Conservation (phyloP, 2,329 filamentous ascomycete genomes). For the Xylariales sp. region DNA sequence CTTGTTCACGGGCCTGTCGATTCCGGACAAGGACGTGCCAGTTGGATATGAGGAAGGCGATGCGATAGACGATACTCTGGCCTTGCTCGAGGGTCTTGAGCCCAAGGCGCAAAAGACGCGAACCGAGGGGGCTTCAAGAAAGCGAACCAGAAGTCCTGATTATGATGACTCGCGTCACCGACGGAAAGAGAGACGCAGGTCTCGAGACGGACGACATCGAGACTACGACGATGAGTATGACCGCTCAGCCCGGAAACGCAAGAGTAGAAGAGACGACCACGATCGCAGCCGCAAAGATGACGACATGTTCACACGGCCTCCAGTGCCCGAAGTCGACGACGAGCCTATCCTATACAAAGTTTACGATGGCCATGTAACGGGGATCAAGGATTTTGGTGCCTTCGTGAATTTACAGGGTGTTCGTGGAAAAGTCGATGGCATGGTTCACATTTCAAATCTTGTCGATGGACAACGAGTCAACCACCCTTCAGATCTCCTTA, state of each 20-base stretch:
- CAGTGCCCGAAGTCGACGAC: conserved; percentile 74
- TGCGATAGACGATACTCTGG: conserved; percentile 88
- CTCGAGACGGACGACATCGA: conserved; percentile 30
- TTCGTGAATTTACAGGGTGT: conserved; percentile 92
- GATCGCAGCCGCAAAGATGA: conserved; percentile 27
- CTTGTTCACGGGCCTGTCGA: conserved; percentile 83
- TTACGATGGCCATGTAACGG: conserved; percentile 85
- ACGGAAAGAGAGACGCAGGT: conserved; percentile 29
- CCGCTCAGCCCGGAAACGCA: conserved; percentile 44
- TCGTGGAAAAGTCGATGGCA: conserved; percentile 80
- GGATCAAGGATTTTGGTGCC: conserved; percentile 90
- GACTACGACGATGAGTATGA: conserved; percentile 26
- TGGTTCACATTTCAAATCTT: conserved; percentile 91
- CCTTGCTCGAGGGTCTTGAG: conserved; percentile 81
- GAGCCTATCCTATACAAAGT: conserved; percentile 77
- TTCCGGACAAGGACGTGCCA: conserved; percentile 67
- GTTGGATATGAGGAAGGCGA: conserved; percentile 42
- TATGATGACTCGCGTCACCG: conserved; percentile 29
- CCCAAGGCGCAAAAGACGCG: conserved; percentile 48
- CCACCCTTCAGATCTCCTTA: conserved; percentile 83
- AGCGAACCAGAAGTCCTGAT: conserved; percentile 56
- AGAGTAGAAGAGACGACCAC: conserved; percentile 37
- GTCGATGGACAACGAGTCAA: conserved; percentile 80
- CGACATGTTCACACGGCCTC: conserved; percentile 60
- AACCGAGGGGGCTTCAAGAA: conserved; percentile 41